These are phyloP conservation scores for Phaseolus coccineus DNA, from an alignment of 331 rosid genomes.

Conservation along the genomic window DNA sequence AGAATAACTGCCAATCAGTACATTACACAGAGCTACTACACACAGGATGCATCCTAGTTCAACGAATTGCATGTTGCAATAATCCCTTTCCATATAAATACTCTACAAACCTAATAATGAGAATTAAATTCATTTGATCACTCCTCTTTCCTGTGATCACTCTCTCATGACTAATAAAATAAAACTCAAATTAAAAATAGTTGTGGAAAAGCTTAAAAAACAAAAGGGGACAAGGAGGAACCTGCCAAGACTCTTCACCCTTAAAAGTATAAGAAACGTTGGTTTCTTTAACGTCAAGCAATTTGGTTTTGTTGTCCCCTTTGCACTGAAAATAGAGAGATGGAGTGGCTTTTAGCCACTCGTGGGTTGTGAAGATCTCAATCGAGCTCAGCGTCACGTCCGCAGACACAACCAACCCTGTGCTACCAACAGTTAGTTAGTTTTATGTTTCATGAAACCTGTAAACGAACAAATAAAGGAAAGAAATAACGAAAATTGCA, in stretches of 20 bases:
- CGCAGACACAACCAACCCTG: constrained; percentile 67
- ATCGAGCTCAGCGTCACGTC: constrained; percentile 74
- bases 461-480: not conserved
- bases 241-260: constrained; percentile 99
- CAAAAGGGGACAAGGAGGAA: constrained; percentile 18
- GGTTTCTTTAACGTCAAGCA: constrained; percentile 76
- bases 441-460: not conserved
- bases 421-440: not conserved
- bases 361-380: constrained; percentile 77
- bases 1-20: not conserved
- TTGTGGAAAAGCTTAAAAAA: not conserved
- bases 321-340: constrained; percentile 76
- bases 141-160: not conserved
- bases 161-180: not conserved
- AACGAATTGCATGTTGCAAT: not conserved
- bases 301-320: constrained; percentile 66
- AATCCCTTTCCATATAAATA: not conserved
- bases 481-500: not conserved
- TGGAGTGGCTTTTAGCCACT: constrained; percentile 66
- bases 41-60: not conserved
- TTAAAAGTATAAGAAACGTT: constrained; percentile 64
- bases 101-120: not conserved
- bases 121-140: not conserved
- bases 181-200: not conserved
- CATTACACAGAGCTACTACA: not conserved